Conservation (phyloP, 73 alveolate species). For the Stentor coeruleus region DNA sequence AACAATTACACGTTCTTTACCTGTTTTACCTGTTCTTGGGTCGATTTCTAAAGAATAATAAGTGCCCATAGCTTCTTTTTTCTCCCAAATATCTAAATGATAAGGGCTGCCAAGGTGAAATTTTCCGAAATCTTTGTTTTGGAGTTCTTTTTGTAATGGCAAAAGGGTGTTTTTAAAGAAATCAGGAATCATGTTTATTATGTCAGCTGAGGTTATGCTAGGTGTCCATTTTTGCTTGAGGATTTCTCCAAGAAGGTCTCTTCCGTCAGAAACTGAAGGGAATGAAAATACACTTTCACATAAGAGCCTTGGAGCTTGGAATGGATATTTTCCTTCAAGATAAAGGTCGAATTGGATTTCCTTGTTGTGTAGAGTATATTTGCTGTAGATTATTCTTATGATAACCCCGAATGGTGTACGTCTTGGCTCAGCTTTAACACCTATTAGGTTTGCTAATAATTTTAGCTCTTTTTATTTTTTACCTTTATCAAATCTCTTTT, state of each 20-base stretch:
- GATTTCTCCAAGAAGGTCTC: conserved; percentile 17
- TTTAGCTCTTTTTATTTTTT: background rate
- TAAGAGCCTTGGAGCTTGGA: background rate
- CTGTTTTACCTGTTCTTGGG: background rate
- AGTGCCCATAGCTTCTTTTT: background rate
- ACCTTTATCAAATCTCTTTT: conserved; percentile 24
- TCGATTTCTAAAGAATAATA: conserved; percentile 6
- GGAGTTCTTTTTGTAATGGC: background rate
- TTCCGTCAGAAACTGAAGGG: conserved; percentile 28
- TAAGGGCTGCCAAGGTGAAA: conserved; percentile 19
- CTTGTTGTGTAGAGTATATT: no score
- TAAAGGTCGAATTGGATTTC: conserved; percentile 17
- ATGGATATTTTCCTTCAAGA: conserved; percentile 29
- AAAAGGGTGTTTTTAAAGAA: background rate
- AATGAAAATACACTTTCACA: background rate
- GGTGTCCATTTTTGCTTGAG: conserved; percentile 13
- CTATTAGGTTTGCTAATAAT: background rate
- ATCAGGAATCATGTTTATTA: background rate
- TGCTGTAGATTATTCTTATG: background rate
- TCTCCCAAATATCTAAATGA: background rate
- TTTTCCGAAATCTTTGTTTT: conserved; percentile 10
- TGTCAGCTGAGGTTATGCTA: background rate
- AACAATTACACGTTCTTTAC: conserved; percentile 1
- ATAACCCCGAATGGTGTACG: conserved; percentile 17
- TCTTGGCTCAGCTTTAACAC: background rate